Evolutionary conservation across 208 protist genomes (phyloP), one percentile per base, ranked within the genome.

Genomic region (Acanthamoeba culbertsoni): DNA sequence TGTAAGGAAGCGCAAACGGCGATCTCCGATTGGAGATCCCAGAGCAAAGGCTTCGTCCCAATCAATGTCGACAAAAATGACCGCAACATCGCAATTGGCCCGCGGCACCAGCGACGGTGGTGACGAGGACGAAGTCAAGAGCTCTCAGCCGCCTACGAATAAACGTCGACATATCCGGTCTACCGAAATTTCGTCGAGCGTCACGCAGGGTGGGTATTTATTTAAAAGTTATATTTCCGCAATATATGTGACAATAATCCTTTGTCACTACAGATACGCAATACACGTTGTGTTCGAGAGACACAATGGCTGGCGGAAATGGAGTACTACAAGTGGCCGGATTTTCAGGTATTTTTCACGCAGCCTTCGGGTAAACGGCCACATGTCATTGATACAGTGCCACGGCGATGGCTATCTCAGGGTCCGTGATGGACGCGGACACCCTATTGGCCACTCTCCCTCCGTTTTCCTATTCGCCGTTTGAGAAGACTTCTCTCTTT

Each of bases 291-390:
- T 86, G 77, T 28, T 63, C 77, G 26, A 40, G 77, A 4, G 77
- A 86, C 77, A 86, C 77, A 20, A 86, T 86, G 77, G 77, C 77
- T 12, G 42, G 77, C 53, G 77, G n/a, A n/a, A n/a, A 86, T 26
- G 77, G 77, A 12, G 77, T 86, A 31, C 53, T 86, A 4, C 53
- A 86, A 2, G 77, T 86, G n/a, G 62, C 62, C 4, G 62, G 77
- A 18, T 86, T 86, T 46, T 46, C 46, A 82, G 37, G 71, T 82
- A n/a, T 8, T 14, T 1, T 33, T 31, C 18, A 45, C 20, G 28
- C 33, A 45, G 57, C n/a, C 33, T 65, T 8, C n/a, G n/a, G n/a
- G n/a, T 31, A 65, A 62, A 62, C 20, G 4, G 57, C 33, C 33
- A 5, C 33, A 65, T 65, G 57, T 8, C 57, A 26, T 1, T 35